Evolutionary conservation across 2,329 filamentous ascomycete species (phyloP).

Genomic region (Gnomoniopsis smithogilvyi): DNA sequence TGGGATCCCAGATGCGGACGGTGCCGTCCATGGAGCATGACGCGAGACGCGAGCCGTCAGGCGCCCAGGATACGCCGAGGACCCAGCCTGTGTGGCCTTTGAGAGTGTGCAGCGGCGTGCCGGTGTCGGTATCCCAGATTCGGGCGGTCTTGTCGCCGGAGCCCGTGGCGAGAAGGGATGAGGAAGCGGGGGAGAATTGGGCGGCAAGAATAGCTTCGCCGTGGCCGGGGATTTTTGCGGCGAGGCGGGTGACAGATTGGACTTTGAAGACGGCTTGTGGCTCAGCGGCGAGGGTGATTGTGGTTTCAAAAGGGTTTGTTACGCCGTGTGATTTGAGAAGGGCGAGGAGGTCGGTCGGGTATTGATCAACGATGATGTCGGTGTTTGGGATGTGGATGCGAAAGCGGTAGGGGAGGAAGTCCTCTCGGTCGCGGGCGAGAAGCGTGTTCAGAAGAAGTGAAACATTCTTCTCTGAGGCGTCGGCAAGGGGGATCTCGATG

Average conservation of each 20-base stretch:
- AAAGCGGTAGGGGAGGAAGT: slow-evolving; percentile 60
- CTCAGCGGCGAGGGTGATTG: slow-evolving; percentile 54
- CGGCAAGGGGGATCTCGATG: slow-evolving; percentile 72
- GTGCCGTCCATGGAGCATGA: slow-evolving; percentile 93
- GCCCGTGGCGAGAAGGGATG: slow-evolving; percentile 77
- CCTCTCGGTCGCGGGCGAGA: slow-evolving; percentile 58
- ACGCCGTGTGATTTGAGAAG: slow-evolving; percentile 55
- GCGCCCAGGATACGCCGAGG: slow-evolving; percentile 80
- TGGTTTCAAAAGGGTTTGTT: slow-evolving; percentile 53
- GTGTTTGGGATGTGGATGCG: slow-evolving; percentile 55
- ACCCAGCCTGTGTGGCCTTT: slow-evolving; percentile 91
- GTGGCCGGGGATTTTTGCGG: slow-evolving; percentile 84
- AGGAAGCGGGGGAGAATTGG: slow-evolving; percentile 78
- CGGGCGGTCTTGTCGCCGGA: slow-evolving; percentile 88
- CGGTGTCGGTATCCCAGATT: slow-evolving; percentile 93
- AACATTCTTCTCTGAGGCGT: slow-evolving; percentile 85
- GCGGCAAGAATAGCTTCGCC: slow-evolving; percentile 85
- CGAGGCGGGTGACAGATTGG: slow-evolving; percentile 85
- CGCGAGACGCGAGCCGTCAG: slow-evolving; percentile 76
- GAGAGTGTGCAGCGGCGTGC: slow-evolving; percentile 81
- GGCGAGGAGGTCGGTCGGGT: slow-evolving; percentile 51
- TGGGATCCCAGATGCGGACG: slow-evolving; percentile 84
- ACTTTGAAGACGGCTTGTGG: slow-evolving; percentile 94
- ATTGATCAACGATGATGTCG: slow-evolving; percentile 52
- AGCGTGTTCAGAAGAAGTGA: slow-evolving; percentile 83